These are phyloP conservation scores for Coemansia sp. DNA, from an alignment of 192 early-diverging fungal species.

Conservation along the genomic window DNA sequence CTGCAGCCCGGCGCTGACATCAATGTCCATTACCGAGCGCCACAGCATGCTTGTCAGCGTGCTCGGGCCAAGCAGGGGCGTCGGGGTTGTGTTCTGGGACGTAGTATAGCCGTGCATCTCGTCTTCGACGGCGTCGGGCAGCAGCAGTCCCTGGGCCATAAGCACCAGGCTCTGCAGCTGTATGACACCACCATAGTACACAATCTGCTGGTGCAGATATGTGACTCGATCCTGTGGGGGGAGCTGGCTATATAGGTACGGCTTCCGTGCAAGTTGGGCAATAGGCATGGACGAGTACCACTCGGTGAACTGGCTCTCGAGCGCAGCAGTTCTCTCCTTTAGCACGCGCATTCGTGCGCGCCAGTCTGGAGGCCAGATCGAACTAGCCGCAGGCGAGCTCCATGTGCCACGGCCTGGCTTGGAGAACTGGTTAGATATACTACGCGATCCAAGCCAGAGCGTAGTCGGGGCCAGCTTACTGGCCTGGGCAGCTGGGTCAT, in stretches of 20 bases:
- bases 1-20: background rate
- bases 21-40: conserved; percentile 30
- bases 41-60: conserved; percentile 28
- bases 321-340: conserved; percentile 24
- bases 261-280: conserved; percentile 27
- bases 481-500: background rate
- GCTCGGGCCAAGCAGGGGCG: conserved; percentile 11
- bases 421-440: conserved; percentile 6
- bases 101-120: background rate
- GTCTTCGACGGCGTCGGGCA: conserved; percentile 31
- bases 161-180: conserved; percentile 40
- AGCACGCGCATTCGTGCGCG: conserved; percentile 43
- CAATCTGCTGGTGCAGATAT: conserved; percentile 42
- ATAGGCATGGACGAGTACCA: conserved; percentile 43
- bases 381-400: conserved; percentile 12
- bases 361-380: conserved; percentile 45
- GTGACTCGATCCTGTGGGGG: conserved; percentile 44
- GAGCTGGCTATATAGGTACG: conserved; percentile 35
- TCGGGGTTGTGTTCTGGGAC: background rate
- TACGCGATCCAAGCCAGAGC: conserved; percentile 30
- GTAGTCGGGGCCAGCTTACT: conserved; percentile 11
- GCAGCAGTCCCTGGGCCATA: conserved; percentile 29
- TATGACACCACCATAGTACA: conserved; percentile 41
- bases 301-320: conserved; percentile 34
- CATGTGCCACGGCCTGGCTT: conserved; percentile 12